These are phyloP conservation scores for Cladophialophora psammophila DNA, from an alignment of 2,329 filamentous ascomycete genomes.

Conservation along the genomic window DNA sequence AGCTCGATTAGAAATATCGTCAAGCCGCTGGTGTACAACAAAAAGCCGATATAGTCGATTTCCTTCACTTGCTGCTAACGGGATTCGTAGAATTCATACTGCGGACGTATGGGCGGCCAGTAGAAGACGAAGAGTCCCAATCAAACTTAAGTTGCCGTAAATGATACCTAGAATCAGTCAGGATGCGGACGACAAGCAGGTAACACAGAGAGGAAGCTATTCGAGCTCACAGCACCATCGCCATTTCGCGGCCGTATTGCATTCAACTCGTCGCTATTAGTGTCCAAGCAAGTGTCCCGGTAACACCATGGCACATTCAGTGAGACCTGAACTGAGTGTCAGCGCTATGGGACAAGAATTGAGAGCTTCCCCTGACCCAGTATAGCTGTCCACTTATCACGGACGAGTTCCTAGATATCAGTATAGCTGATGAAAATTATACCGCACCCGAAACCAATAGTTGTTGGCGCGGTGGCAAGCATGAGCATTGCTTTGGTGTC, in stretches of 20 bases:
- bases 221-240: slow-evolving; percentile 54
- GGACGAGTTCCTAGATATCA: slow-evolving; percentile 49
- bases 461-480: slow-evolving; percentile 47
- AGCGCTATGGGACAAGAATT: not conserved
- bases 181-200: not conserved
- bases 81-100: slow-evolving; percentile 45
- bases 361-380: not conserved
- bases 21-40: slow-evolving; percentile 52
- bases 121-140: slow-evolving; percentile 56
- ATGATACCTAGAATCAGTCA: slow-evolving; percentile 16
- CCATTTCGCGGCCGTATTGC: slow-evolving; percentile 54
- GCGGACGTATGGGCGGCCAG: slow-evolving; percentile 57
- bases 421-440: slow-evolving; percentile 50
- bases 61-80: slow-evolving; percentile 50
- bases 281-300: slow-evolving; percentile 49
- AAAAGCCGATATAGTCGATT: slow-evolving; percentile 57
- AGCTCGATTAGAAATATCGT: slow-evolving; percentile 55
- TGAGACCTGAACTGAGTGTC: slow-evolving; percentile 41
- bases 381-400: slow-evolving; percentile 45
- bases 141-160: slow-evolving; percentile 16
- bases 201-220: not conserved
- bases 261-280: slow-evolving; percentile 46
- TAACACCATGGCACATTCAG: slow-evolving; percentile 48
- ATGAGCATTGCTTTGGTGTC: slow-evolving; percentile 47
- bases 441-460: slow-evolving; percentile 48